Conservation (phyloP, 2,329 filamentous ascomycete genomes). For the Lasiodiplodia sp. region DNA sequence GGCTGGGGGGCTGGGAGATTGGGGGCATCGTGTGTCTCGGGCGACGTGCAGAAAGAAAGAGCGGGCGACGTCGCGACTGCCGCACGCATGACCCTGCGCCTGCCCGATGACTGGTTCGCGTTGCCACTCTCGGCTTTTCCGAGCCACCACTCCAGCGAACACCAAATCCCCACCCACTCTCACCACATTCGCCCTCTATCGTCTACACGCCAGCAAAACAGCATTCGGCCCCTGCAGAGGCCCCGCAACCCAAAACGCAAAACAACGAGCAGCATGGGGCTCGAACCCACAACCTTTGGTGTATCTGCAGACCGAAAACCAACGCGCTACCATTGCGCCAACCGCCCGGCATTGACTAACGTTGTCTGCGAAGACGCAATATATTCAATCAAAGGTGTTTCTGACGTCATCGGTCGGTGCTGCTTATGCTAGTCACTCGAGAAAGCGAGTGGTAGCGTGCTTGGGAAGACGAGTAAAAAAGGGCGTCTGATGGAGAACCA, state of each 20-base stretch:
- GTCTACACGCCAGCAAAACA: slow-evolving; percentile 9
- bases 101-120: neutral
- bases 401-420: slow-evolving; percentile 6
- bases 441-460: neutral
- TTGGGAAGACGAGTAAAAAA: neutral
- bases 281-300: slow-evolving; percentile 40
- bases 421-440: neutral
- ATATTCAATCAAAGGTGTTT: neutral
- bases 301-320: slow-evolving; percentile 35
- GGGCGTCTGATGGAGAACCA: neutral
- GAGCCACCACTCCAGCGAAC: neutral
- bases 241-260: slow-evolving; percentile 2
- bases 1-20: neutral
- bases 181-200: neutral
- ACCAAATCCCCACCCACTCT: neutral
- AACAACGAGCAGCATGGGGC: slow-evolving; percentile 34
- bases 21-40: slow-evolving; percentile 1
- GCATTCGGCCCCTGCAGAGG: neutral
- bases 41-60: slow-evolving; percentile 8
- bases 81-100: neutral
- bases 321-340: slow-evolving; percentile 40
- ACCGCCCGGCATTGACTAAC: slow-evolving; percentile 17
- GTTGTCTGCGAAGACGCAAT: accelerated
- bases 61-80: neutral
- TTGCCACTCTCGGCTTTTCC: slow-evolving; percentile 7